Conservation (phyloP, 352 stramenopile species). For the Thalassiosira livingstoniorum region DNA sequence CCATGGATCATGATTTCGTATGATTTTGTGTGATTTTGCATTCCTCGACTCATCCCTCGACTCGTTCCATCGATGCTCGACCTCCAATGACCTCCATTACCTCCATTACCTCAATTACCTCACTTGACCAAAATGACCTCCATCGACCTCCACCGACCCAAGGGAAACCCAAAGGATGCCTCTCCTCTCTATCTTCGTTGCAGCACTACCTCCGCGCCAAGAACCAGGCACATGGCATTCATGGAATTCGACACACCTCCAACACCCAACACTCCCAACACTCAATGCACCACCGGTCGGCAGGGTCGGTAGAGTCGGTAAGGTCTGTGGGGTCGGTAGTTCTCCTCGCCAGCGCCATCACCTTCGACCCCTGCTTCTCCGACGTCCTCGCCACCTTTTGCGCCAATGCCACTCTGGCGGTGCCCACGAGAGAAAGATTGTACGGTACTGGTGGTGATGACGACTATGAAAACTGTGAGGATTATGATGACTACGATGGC, state of each 20-base stretch:
- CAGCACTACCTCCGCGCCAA: conserved; percentile 75
- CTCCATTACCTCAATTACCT: background rate
- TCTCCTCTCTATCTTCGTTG: conserved; percentile 72
- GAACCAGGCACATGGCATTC: conserved; percentile 73
- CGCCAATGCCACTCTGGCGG: conserved; percentile 58
- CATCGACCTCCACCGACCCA: background rate
- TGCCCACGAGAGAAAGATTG: conserved; percentile 51
- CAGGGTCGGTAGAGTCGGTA: background rate
- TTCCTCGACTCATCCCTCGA: too few relatives aligned
- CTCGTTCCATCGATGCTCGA: too few relatives aligned
- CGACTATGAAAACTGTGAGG: background rate
- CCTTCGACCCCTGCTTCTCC: conserved; percentile 82
- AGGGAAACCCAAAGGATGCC: conserved; percentile 78
- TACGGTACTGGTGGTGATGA: conserved; percentile 33
- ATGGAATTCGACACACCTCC: too few relatives aligned
- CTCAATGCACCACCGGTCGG: background rate
- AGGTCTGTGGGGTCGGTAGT: conserved; percentile 42
- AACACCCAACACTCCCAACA: background rate
- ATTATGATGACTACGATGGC: background rate
- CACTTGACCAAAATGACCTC: background rate
- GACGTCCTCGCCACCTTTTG: conserved; percentile 79
- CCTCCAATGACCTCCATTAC: background rate
- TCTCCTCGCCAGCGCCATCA: conserved; percentile 73
- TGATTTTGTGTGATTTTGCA: too few relatives aligned
- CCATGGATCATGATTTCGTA: too few relatives aligned